Evolutionary conservation across 345 rosid species (phyloP).

Genomic region (Arabidopsis thaliana): TAIR10.1 NC_003071.7:19387001-19387500

Average conservation of each 20-base stretch:
- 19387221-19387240: constrained; percentile 47
- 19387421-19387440: constrained; percentile 48
- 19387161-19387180: constrained; percentile 60
- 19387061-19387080: not conserved
- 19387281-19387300: constrained; percentile 47
- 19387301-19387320: constrained; percentile 48
- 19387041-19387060: not conserved
- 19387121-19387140: not conserved
- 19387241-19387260: constrained; percentile 52
- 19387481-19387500: constrained; percentile 50
- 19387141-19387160: constrained; percentile 49
- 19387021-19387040: constrained; percentile 1
- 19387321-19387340: constrained; percentile 63
- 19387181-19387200: constrained; percentile 64
- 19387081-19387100: not conserved
- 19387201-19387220: constrained; percentile 51
- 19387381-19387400: constrained; percentile 52
- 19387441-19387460: constrained; percentile 53
- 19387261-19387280: constrained; percentile 46
- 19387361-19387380: constrained; percentile 40
- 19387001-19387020: not conserved
- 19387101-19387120: not conserved
- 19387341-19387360: not conserved
- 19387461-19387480: constrained; percentile 57
- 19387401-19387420: constrained; percentile 69